These are phyloP conservation scores for Paspalum vaginatum DNA, from an alignment of 176 grass and related monocot species.

Conservation along the genomic window DNA sequence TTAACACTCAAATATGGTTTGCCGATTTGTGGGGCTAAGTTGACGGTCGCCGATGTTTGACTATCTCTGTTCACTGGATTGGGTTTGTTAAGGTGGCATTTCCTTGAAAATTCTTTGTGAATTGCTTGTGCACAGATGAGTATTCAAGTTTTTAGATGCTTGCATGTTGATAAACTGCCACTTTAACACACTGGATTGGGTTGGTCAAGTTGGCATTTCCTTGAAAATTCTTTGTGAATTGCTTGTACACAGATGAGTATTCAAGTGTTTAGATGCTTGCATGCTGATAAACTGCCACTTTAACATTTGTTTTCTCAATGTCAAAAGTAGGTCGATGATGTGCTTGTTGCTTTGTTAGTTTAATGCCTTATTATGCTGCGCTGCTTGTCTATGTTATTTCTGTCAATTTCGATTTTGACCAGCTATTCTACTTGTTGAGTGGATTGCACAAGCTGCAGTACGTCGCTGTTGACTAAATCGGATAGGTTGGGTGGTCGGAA, in stretches of 20 bases:
- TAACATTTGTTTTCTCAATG: neutral
- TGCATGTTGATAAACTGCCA: neutral
- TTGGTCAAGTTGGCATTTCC: neutral
- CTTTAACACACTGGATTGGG: neutral
- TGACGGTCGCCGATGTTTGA: neutral
- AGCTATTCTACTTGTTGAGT: neutral
- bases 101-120: neutral
- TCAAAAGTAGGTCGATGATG: neutral
- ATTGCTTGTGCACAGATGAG: neutral
- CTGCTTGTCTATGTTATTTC: neutral
- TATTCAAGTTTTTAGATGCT: conserved; percentile 19
- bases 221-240: neutral
- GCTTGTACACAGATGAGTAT: neutral
- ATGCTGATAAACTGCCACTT: neutral
- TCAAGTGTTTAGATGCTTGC: conserved; percentile 16
- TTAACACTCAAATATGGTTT: neutral
- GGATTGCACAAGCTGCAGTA: neutral
- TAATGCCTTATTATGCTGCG: neutral
- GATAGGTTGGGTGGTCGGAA: neutral
- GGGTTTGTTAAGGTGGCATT: conserved; percentile 2
- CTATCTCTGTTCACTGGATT: neutral
- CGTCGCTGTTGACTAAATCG: neutral
- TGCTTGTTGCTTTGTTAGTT: conserved; percentile 6
- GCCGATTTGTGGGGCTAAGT: neutral
- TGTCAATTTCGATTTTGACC: neutral